Base-by-base conservation (phyloP, 306 rosid genomes). In the Cucurbita moschata region DNA sequence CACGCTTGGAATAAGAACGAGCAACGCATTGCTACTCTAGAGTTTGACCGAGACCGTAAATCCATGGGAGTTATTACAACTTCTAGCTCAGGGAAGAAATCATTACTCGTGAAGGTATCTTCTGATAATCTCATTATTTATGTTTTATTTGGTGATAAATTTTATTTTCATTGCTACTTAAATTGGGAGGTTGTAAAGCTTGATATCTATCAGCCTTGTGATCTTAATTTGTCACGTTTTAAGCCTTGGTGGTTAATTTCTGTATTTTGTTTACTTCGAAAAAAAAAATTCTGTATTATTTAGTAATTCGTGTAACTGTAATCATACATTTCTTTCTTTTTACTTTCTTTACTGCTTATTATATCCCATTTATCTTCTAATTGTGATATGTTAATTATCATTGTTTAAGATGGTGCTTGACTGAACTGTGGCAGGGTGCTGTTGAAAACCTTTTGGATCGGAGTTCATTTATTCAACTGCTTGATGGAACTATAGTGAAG, bases 11-110 rank as follows among this genome's bases (percentile, higher is more conserved):
- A 78, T 38, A 67, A 84, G 52, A 59, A 76, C 47, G 86, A 92
- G 61, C 75, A 12, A 7, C 83, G 96, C 21, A 83, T 92, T 88
- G 98, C 96, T 59, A 89, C 96, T 49, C 95, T 92, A 14, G 98
- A 92, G 81, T 90, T 92, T 87, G 98, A 92, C 77, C 95, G 88
- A 73, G 91, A 88, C 77, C 85, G 92, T 51, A 92, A 92, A 82
- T 92, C 95, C 63, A 90, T 89, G 98, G 95, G 96, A 53, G 95
- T 92, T 19, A 75, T 89, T 78, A 90, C 83, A 55, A 79, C 82
- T 71, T 83, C 96, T 40, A 47, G 78, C 49, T 52, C 57, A 3
- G 89, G 88, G 68, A 88, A 78, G 76, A 88, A 81, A 57, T 84
- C 83, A 4, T 87, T 92, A 58, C 87, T 89, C 13, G 96, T 90